Evolutionary conservation across 306 rosid species (phyloP), one percentile per base, ranked within the genome.

Genomic region (Erythrophleum fordii): DNA sequence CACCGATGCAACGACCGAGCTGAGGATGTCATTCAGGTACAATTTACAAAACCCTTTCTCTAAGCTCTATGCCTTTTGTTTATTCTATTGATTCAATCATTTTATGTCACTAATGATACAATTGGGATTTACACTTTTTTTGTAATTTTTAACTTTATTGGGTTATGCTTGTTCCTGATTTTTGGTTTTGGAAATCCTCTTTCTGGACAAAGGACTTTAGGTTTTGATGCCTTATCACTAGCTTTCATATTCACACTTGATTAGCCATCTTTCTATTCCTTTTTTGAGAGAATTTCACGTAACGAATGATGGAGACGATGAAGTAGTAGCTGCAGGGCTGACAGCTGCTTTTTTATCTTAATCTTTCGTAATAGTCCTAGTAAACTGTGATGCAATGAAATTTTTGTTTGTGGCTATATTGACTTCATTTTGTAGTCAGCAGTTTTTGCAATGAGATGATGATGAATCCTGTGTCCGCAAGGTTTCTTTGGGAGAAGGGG

Each of bases 1-100:
- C 99, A 95, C 82, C 87, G 98, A 49, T 95, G 99, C 93, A 93
- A 95, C 77, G 99, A 95, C 52, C 90, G 97, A 62, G 92, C 89
- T 56, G 99, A 95, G 67, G 97, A 95, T 80, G 94, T 91, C 59
- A 83, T 95, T 59, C 99, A 95, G 88, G 98, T 93, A 14, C 0
- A 12, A 6, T 13, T 61, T 13, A 9, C 51, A n/a, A 37, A 66
- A 14, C 72, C 72, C 49, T 67, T 41, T 41, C 26, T 39, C 29
- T 2, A 39, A 20, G 0, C 7, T 9, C 18, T 22, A 5, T 0
- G 11, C 18, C 22, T 25, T 65, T n/a, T 2, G 8, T 16, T 60
- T 3, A 16, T 35, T 37, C 23, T 0, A 12, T 29, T 37, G 52
- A 67, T 55, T 73, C 25, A 55, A 5, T 34, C 22, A 5, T 46